Percentiles rank a stretch among this genome's conserved stretches.
Conservation (phyloP, 83 land plant species). For the Diphasiastrum complanatum region DNA sequence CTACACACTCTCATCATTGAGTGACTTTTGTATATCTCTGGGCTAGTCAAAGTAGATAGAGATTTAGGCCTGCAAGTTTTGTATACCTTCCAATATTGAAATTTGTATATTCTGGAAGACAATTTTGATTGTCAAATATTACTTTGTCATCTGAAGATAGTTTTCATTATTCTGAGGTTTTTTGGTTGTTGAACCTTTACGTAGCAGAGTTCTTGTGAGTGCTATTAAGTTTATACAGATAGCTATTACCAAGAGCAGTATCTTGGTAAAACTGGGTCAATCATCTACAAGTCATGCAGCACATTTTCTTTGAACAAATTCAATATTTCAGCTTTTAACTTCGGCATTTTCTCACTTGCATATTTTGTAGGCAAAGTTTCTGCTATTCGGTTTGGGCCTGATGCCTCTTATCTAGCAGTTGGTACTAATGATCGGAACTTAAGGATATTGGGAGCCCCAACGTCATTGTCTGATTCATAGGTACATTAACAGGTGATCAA, state of each 20-base stretch:
- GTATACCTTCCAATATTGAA: too few species aligned
- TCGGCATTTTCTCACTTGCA: neutral
- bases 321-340: constrained; percentile 1
- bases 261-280: neutral
- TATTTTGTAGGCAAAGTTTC: constrained; percentile 63
- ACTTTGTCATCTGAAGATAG: too few species aligned
- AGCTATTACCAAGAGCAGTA: too few species aligned
- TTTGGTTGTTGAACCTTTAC: too few species aligned
- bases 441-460: constrained; percentile 79
- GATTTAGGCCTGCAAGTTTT: neutral
- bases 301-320: neutral
- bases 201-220: too few species aligned
- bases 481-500: too few species aligned
- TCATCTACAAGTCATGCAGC: neutral
- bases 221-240: too few species aligned
- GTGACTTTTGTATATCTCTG: neutral
- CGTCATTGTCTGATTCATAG: too few species aligned
- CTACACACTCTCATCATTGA: neutral
- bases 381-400: constrained; percentile 78
- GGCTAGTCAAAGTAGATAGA: neutral
- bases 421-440: constrained; percentile 85
- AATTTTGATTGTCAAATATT: too few species aligned
- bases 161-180: too few species aligned
- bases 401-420: constrained; percentile 82
- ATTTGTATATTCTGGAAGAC: too few species aligned